A percentile compares a stretch with the other conserved stretches of the same genome.
phyloP scores from a whole-genome alignment of 164 flowering plant genomes.

The Aristolochia fimbriata region DNA sequence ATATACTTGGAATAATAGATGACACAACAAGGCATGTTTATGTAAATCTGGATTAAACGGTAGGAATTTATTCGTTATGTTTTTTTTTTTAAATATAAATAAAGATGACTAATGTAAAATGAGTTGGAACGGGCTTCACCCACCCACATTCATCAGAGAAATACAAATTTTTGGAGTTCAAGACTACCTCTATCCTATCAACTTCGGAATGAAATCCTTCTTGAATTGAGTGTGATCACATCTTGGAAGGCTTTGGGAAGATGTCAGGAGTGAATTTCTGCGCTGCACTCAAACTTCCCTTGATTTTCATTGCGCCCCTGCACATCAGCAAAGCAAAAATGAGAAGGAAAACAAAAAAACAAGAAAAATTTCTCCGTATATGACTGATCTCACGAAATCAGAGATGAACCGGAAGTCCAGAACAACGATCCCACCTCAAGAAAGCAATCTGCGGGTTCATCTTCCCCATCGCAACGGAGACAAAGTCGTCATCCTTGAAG shows the following conservation, averaged over 20 bases:
- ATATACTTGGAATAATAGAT: too few relatives aligned
- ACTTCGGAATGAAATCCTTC: too few relatives aligned
- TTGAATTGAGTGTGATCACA: conserved; percentile 32
- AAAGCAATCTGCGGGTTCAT: conserved; percentile 97
- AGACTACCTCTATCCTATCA: too few relatives aligned
- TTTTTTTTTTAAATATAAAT: too few relatives aligned
- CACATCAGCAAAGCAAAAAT: conserved; percentile 1
- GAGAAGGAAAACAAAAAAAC: not conserved
- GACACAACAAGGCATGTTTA: too few relatives aligned
- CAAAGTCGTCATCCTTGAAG: conserved; percentile 81
- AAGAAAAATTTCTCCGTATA: too few relatives aligned
- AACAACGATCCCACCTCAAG: conserved; percentile 47
- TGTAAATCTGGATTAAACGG: too few relatives aligned
- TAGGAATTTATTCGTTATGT: too few relatives aligned
- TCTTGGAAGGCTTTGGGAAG: conserved; percentile 93
- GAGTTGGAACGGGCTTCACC: too few relatives aligned
- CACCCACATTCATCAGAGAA: too few relatives aligned
- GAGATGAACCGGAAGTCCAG: not conserved
- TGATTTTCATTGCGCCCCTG: conserved; percentile 91
- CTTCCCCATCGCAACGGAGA: conserved; percentile 78
- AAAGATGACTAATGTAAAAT: too few relatives aligned
- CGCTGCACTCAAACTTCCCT: conserved; percentile 92
- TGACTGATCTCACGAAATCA: not conserved
- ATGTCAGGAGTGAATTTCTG: conserved; percentile 96
- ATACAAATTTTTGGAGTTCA: too few relatives aligned